Percentiles rank a stretch among this genome's conserved stretches.
Conservation (phyloP, 139 green algal genomes). For the Closterium sp. region DNA sequence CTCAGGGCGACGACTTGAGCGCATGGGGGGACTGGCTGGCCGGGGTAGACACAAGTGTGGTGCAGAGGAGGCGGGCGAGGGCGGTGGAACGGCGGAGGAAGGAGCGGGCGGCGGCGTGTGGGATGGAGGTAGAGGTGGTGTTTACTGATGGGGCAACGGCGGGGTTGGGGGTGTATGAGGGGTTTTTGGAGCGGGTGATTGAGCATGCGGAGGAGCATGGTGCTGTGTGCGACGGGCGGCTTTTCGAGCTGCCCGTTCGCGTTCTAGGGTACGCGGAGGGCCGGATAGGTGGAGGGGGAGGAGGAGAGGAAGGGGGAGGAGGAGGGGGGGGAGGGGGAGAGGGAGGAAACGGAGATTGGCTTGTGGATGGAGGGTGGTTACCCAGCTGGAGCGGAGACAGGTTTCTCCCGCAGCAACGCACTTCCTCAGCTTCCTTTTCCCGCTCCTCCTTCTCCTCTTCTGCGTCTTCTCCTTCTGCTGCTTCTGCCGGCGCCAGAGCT, state of each 20-base stretch:
- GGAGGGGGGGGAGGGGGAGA: neutral
- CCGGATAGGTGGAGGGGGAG: neutral
- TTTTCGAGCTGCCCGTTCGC: constrained; percentile 38
- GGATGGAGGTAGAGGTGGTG: constrained; percentile 47
- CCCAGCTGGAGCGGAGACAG: constrained; percentile 11
- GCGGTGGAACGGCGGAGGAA: neutral
- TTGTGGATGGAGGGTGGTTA: neutral
- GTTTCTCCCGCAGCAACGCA: neutral
- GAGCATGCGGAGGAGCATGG: neutral
- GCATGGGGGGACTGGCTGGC: neutral
- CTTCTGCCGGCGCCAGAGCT: neutral
- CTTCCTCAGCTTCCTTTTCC: neutral
- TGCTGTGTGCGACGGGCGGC: constrained; percentile 16
- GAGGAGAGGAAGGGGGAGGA: neutral
- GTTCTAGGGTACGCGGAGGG: neutral
- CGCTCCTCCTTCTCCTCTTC: neutral
- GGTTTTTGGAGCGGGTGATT: neutral
- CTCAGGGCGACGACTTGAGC: neutral
- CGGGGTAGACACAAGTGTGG: neutral
- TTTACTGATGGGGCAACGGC: constrained; percentile 21
- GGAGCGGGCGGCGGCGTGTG: neutral
- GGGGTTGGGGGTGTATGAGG: neutral
- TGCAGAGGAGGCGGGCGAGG: neutral
- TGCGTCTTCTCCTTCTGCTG: neutral
- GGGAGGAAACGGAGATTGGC: neutral